These are phyloP conservation scores for Populus hybrid DNA, from an alignment of 441 rosid genomes.

Conservation along the genomic window DNA sequence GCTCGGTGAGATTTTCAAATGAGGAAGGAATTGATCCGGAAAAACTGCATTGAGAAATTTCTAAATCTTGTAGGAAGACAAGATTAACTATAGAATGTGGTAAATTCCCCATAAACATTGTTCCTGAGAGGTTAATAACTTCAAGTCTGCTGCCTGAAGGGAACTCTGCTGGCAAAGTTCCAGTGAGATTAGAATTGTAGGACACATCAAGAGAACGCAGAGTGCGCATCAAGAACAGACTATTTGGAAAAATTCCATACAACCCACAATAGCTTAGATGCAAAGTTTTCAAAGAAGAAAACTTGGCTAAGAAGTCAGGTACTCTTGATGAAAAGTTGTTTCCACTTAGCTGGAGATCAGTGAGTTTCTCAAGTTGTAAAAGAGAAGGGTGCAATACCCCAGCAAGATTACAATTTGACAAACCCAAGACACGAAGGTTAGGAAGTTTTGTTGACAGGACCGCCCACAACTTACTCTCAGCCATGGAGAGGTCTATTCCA, in stretches of 20 bases:
- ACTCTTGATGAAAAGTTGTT: not conserved
- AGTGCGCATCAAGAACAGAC: not conserved
- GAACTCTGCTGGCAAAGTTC: too few relatives aligned
- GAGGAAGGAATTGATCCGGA: constrained; percentile 4
- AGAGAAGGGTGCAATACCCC: constrained; percentile 1
- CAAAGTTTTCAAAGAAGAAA: not conserved
- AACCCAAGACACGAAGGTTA: not conserved
- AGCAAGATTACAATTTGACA: not conserved
- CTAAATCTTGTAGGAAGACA: too few relatives aligned
- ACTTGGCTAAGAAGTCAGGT: not conserved
- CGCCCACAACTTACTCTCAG: not conserved
- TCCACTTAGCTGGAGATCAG: not conserved
- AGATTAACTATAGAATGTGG: too few relatives aligned
- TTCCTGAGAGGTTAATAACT: too few relatives aligned
- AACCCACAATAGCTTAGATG: not conserved
- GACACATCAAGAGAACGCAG: too few relatives aligned
- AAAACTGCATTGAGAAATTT: not conserved
- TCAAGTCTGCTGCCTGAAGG: too few relatives aligned
- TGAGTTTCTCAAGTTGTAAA: not conserved
- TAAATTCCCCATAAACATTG: too few relatives aligned
- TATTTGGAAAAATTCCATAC: not conserved
- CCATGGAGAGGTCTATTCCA: not conserved
- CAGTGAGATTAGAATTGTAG: too few relatives aligned
- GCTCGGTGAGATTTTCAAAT: not conserved
- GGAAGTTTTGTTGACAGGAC: not conserved